Evolutionary conservation across 371 early-diverging fungal species (phyloP).

Genomic region (Nosema muscidifuracis): DNA sequence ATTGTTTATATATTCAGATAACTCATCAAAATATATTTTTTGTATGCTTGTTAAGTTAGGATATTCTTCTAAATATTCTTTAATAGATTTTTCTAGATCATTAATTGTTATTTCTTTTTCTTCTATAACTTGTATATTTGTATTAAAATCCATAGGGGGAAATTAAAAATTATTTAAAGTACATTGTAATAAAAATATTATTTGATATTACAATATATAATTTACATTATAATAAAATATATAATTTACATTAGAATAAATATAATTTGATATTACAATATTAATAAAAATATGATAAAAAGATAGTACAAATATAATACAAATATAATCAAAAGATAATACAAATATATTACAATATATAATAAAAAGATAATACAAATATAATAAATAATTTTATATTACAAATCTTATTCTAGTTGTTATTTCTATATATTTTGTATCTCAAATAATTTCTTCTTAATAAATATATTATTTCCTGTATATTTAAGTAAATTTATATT

Average conservation of each 20-base stretch:
- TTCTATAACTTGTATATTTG: constrained; percentile 3
- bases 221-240: too few relatives aligned
- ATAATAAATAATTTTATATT: too few relatives aligned
- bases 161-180: background rate
- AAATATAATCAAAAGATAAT: too few relatives aligned
- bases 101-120: background rate
- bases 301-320: too few relatives aligned
- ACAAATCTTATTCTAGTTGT: too few relatives aligned
- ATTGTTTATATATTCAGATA: background rate
- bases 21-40: background rate
- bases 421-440: background rate
- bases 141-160: constrained; percentile 2
- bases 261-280: too few relatives aligned
- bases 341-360: too few relatives aligned
- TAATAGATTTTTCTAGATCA: background rate
- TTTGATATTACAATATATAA: too few relatives aligned
- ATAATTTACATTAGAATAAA: too few relatives aligned
- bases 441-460: background rate
- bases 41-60: background rate
- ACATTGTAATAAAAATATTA: too few relatives aligned
- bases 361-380: too few relatives aligned
- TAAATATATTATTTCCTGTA: background rate
- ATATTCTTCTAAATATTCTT: background rate
- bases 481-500: background rate
- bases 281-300: too few relatives aligned